phyloP scores from a whole-genome alignment of 306 rosid species.

The Lathyrus oleraceus region DNA sequence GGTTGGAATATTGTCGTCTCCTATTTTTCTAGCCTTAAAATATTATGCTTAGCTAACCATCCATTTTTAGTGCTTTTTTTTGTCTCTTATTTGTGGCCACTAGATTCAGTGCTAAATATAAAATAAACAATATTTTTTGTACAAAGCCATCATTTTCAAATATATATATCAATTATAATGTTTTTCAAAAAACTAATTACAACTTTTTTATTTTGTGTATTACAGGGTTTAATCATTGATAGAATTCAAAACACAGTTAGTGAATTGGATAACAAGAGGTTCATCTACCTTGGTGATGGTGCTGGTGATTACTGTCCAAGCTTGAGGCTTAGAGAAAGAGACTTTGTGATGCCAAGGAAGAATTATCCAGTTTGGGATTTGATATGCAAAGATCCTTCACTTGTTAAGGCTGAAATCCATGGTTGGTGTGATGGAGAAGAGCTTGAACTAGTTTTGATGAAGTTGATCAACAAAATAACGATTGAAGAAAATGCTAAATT shows the following conservation, averaged over 20 bases:
- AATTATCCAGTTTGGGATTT: slow-evolving; percentile 61
- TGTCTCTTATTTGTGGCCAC: neutral
- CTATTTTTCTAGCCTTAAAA: neutral
- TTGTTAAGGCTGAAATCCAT: slow-evolving; percentile 58
- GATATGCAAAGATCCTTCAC: slow-evolving; percentile 47
- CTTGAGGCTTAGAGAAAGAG: slow-evolving; percentile 49
- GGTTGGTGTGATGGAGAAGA: slow-evolving; percentile 63
- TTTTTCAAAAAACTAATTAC: neutral
- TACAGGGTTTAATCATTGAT: slow-evolving; percentile 52
- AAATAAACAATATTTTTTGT: neutral
- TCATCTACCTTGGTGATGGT: slow-evolving; percentile 69
- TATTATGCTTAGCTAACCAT: neutral
- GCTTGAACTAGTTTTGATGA: slow-evolving; percentile 34
- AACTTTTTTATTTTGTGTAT: neutral
- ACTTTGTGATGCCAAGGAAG: slow-evolving; percentile 70
- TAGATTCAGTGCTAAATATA: neutral
- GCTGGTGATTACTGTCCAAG: slow-evolving; percentile 67
- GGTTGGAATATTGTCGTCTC: neutral
- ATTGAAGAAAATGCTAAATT: slow-evolving; percentile 38
- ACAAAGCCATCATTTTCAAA: too few relatives aligned
- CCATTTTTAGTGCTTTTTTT: neutral
- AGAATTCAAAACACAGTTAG: slow-evolving; percentile 44
- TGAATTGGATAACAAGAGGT: slow-evolving; percentile 36
- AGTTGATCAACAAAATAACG: slow-evolving; percentile 41
- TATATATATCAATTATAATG: too few relatives aligned